Base-by-base conservation (phyloP, 768 basidiomycete species). In the Lactarius hatsudake region DNA sequence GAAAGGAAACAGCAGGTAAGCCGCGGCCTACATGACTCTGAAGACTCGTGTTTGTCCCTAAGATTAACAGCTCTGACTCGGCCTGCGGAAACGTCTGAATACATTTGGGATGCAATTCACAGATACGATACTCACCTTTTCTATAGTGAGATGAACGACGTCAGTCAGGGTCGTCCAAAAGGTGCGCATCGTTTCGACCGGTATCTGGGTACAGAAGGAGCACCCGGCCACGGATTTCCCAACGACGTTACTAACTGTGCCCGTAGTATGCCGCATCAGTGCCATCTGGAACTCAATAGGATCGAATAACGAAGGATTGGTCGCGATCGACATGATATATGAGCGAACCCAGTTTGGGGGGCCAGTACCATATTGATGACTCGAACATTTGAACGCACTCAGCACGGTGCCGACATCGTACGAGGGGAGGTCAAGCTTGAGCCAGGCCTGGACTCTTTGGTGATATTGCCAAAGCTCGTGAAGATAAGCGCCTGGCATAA, bases 1-100 rank as follows among this genome's bases (percentile, higher is more conserved):
- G 48, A 79, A 74, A 6, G 72, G 65, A 51, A 13, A 10, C 5
- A 15, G n/a, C 56, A 7, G 56, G 56, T 20, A 13, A 5, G n/a
- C n/a, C n/a, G n/a, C n/a, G n/a, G 23, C 13, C 13, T 15, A 6
- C 26, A 51, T 23, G 18, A 34, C 0, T 36, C 13, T 12, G 56
- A 57, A 32, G n/a, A 13, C 12, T 4, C 4, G 30, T 15, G 26
- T 15, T 6, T 12, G n/a, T 51, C 51, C 51, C 23, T 26, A 51
- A 5, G 13, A 26, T 15, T 3, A 5, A 26, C 23, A 51, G 51
- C 51, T 0, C 51, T 15, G 23, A 15, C 13, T 26, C 51, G 23
- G 51, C 51, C 51, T 51, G 23, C 2, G 13, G 13, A 26, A 51
- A 12, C 23, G 51, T 23, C 18, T 32, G 28, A 34, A 32, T 56